Percentiles rank a stretch among this genome's conserved stretches.
These are phyloP conservation scores for Breynia disticha DNA, from an alignment of 441 rosid genomes.

Conservation along the genomic window DNA sequence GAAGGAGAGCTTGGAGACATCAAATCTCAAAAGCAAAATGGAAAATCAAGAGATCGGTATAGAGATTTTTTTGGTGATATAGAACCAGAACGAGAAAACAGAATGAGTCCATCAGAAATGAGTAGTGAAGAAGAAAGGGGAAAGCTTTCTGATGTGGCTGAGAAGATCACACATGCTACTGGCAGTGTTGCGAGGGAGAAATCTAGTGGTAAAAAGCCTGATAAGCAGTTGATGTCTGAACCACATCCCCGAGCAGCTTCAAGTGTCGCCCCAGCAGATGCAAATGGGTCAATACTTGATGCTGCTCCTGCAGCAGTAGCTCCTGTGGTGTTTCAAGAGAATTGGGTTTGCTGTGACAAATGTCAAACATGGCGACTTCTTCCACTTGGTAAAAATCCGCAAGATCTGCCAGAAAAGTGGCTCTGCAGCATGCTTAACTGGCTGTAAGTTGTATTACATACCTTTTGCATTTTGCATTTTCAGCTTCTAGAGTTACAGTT, in stretches of 20 bases:
- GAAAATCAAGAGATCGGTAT: slow-evolving; percentile 50
- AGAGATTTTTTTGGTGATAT: slow-evolving; percentile 77
- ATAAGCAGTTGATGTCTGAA: slow-evolving; percentile 23
- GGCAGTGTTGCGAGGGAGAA: slow-evolving; percentile 34
- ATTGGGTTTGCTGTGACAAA: slow-evolving; percentile 93
- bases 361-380: slow-evolving; percentile 94
- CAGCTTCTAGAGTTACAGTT: background rate
- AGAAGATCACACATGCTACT: slow-evolving; percentile 24
- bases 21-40: slow-evolving; percentile 36
- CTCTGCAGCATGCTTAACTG: slow-evolving; percentile 87
- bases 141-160: slow-evolving; percentile 33
- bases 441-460: slow-evolving; percentile 66
- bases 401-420: slow-evolving; percentile 88
- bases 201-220: slow-evolving; percentile 25
- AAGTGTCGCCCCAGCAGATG: slow-evolving; percentile 25
- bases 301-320: too few species aligned
- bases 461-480: background rate
- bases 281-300: slow-evolving; percentile 37
- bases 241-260: slow-evolving; percentile 19
- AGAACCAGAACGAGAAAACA: slow-evolving; percentile 49
- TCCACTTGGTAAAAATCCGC: slow-evolving; percentile 58
- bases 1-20: slow-evolving; percentile 38
- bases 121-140: slow-evolving; percentile 23
- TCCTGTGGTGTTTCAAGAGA: slow-evolving; percentile 55
- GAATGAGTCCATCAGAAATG: slow-evolving; percentile 22